A percentile compares a stretch with the other conserved stretches of the same genome.
These are phyloP conservation scores for Umbelopsis ramanniana DNA, from an alignment of 192 early-diverging fungal species.

Conservation along the genomic window DNA sequence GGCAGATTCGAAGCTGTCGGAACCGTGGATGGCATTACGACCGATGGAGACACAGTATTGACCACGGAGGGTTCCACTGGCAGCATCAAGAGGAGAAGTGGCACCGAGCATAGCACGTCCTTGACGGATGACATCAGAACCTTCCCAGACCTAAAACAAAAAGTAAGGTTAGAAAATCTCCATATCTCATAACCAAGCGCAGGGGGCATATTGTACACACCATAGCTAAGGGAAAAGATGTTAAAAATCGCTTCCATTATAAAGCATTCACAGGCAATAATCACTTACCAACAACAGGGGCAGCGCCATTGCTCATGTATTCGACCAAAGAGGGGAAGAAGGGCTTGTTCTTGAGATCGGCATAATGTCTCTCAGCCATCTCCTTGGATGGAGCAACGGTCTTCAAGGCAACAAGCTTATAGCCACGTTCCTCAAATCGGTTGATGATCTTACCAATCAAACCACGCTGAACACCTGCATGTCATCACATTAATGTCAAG, in stretches of 20 bases:
- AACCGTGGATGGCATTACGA: conserved; percentile 88
- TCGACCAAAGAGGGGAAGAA: conserved; percentile 90
- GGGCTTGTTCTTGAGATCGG: conserved; percentile 80
- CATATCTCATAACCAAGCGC: too few species aligned
- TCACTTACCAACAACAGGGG: conserved; percentile 78
- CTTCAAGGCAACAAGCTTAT: conserved; percentile 90
- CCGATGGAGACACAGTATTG: conserved; percentile 79
- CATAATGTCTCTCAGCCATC: conserved; percentile 87
- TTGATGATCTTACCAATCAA: conserved; percentile 85
- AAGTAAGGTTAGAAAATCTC: not conserved
- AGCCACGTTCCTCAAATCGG: conserved; percentile 88
- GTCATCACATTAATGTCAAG: conserved; percentile 42
- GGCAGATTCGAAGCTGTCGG: conserved; percentile 84
- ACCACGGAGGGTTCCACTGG: conserved; percentile 90
- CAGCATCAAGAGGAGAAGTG: conserved; percentile 87
- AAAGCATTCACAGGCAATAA: not conserved
- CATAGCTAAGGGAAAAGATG: not conserved
- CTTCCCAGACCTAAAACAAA: conserved; percentile 81
- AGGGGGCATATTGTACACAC: not conserved
- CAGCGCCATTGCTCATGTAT: conserved; percentile 90
- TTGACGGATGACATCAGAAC: conserved; percentile 84
- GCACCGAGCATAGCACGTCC: conserved; percentile 90
- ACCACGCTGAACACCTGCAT: conserved; percentile 86
- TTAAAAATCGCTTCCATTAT: not conserved
- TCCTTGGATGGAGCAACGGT: conserved; percentile 62